Base-by-base conservation (phyloP, 2,329 filamentous ascomycete species). In the Claviceps pusilla region DNA sequence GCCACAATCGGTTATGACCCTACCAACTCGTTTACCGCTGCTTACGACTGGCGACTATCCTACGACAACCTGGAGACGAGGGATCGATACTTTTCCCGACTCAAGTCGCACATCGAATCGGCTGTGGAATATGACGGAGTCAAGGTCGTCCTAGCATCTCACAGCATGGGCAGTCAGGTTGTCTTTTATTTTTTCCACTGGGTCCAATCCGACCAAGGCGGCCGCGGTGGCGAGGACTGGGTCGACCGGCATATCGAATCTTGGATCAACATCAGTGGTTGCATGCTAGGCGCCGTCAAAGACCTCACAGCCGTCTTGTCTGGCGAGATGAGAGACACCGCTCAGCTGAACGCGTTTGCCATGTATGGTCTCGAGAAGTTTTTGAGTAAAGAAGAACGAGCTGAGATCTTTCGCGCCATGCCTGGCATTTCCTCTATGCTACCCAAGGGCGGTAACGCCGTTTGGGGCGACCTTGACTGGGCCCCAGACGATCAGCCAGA, bases 221-320 rank as follows among this genome's bases (percentile, higher is more conserved):
- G 93, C 4, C 81, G 82, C 24, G 91, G 89, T 1, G 91, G 93
- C 1, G 76, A 84, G 42, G 78, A 82, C 53, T 98, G 93, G 93
- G 91, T 98, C 0, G 90, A 98, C 56, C 79, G 78, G 19, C 79
- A 96, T 64, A 76, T 98, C 52, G 93, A 94, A 60, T 86, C 88
- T 3, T 98, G 94, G 90, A 94, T 98, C 73, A 98, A 98, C 67
- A 89, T 98, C 63, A 93, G 87, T 60, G 93, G 93, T 6, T 98
- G 91, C 69, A 96, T 98, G 91, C 82, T 98, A 6, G 93, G 93
- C 14, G 89, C 93, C 2, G 76, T 89, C 55, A 98, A 98, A 71
- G 91, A 87, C 56, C 72, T 97, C 41, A 87, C 93, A 0, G 91
- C 93, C 0, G 80, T 97, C 0, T 75, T 98, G 1, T 96, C 90